phyloP scores from a whole-genome alignment of 2,329 filamentous ascomycete species.

The Orbilia blumenaviensis region DNA sequence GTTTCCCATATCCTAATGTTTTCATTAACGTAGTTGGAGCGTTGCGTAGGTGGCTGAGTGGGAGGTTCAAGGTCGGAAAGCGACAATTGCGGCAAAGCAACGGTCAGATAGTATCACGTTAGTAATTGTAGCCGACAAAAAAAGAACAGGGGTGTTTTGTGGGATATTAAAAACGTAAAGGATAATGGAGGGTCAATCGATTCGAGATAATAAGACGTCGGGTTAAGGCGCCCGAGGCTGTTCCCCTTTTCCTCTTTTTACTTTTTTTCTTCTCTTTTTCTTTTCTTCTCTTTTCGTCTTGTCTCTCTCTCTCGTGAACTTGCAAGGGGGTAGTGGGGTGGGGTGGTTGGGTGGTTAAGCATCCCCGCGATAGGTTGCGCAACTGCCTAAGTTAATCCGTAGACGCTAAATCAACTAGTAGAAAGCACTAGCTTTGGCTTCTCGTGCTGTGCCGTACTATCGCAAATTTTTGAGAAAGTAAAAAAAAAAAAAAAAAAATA shows the following conservation, averaged over 20 bases:
- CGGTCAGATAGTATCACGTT: neutral
- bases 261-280: neutral
- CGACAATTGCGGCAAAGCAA: slow-evolving; percentile 23
- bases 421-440: neutral
- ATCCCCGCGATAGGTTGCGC: slow-evolving; percentile 18
- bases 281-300: neutral
- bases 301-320: neutral
- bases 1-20: slow-evolving; percentile 85
- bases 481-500: neutral
- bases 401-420: slow-evolving; percentile 24
- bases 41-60: slow-evolving; percentile 76
- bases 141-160: neutral
- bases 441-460: slow-evolving; percentile 26
- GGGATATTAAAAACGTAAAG: neutral
- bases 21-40: slow-evolving; percentile 93
- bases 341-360: neutral
- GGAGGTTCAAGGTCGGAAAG: neutral
- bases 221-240: slow-evolving; percentile 1
- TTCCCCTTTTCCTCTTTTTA: neutral
- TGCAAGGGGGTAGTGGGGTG: slow-evolving; percentile 1
- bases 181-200: slow-evolving; percentile 1
- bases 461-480: neutral
- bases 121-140: slow-evolving; percentile 28
- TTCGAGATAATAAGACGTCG: slow-evolving; percentile 10
- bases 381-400: slow-evolving; percentile 46